Base-by-base conservation (phyloP, 2,329 filamentous ascomycete species). In the Rasamsonia emersonii region DNA sequence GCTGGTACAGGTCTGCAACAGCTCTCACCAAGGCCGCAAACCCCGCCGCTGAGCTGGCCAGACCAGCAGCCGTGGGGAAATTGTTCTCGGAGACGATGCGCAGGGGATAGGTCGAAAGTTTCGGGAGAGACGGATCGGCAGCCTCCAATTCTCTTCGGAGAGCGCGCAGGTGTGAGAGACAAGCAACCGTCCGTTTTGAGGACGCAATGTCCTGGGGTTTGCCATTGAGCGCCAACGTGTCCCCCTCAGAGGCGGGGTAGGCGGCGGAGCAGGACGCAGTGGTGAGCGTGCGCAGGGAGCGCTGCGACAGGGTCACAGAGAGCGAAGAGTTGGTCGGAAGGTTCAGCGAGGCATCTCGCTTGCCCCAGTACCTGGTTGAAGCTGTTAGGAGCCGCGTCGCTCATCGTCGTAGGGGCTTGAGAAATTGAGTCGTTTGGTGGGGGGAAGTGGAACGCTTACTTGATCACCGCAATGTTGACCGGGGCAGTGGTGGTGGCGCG, bases 381-480 rank as follows among this genome's bases (percentile, higher is more conserved):
- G 13, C 21, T 15, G 33, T 32, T 9, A 38, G 33, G 40, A 31
- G 9, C 25, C 26, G 16, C 5, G 13, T 30, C 39, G 33, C 34
- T n/a, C n/a, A n/a, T n/a, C n/a, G n/a, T n/a, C n/a, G n/a, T n/a
- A n/a, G n/a, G n/a, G 40, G 39, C 3, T 3, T 9, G 17, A 14
- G 28, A 26, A 32, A 27, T 20, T 35, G 35, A 24, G 37, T 29
- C 32, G 36, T 35, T 28, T 40, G 35, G 32, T 28, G 21, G 38
- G 28, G 29, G 42, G 18, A 32, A 26, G 37, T 38, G 37, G 39
- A 42, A 38, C 39, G 40, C 55, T 48, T 64, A 93, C 82, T 96
- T 96, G 67, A 96, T 91, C 36, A 96, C 88, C 45, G 89, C 89
- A 57, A 96, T 96, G 70, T 96, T 96, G 55, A 96, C 89, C 9